Evolutionary conservation across 1,139 yeast genomes (phyloP).

Genomic region (Candida mesenterica): DNA sequence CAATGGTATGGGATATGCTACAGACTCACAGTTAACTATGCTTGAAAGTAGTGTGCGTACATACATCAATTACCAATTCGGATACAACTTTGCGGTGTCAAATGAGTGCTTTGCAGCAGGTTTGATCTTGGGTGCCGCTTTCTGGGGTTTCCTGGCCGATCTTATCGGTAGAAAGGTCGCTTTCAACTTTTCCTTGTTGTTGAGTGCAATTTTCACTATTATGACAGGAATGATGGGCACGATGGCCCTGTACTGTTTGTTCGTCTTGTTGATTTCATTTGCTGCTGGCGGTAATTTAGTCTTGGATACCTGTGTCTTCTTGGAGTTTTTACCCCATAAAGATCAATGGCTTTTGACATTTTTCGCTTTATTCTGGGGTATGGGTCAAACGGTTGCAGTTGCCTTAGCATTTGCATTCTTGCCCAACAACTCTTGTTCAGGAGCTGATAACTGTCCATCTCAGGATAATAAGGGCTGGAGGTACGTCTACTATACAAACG

Average conservation of each 20-base stretch:
- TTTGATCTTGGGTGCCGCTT: slow-evolving; percentile 51
- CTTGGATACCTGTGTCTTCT: slow-evolving; percentile 27
- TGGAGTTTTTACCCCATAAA: slow-evolving; percentile 26
- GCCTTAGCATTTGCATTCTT: slow-evolving; percentile 32
- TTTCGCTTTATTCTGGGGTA: slow-evolving; percentile 37
- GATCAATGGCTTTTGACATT: slow-evolving; percentile 36
- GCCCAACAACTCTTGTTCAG: slow-evolving; percentile 26
- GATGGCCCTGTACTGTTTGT: slow-evolving; percentile 26
- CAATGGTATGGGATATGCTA: slow-evolving; percentile 64
- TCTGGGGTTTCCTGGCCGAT: slow-evolving; percentile 22
- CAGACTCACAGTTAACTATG: slow-evolving; percentile 55
- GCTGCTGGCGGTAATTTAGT: slow-evolving; percentile 32
- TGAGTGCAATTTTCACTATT: slow-evolving; percentile 22
- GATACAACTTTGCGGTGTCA: slow-evolving; percentile 29
- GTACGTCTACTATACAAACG: slow-evolving; percentile 33
- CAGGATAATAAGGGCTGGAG: slow-evolving; percentile 34
- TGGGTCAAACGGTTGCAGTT: slow-evolving; percentile 33
- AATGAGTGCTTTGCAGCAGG: slow-evolving; percentile 35
- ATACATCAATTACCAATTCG: slow-evolving; percentile 42
- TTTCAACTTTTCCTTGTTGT: slow-evolving; percentile 34
- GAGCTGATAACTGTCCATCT: slow-evolving; percentile 29
- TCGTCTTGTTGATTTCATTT: slow-evolving; percentile 21
- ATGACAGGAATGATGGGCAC: slow-evolving; percentile 29
- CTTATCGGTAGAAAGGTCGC: slow-evolving; percentile 27
- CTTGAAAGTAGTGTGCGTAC: slow-evolving; percentile 37